Conservation (phyloP, 768 basidiomycete genomes). For the Mycena capillaripes region DNA sequence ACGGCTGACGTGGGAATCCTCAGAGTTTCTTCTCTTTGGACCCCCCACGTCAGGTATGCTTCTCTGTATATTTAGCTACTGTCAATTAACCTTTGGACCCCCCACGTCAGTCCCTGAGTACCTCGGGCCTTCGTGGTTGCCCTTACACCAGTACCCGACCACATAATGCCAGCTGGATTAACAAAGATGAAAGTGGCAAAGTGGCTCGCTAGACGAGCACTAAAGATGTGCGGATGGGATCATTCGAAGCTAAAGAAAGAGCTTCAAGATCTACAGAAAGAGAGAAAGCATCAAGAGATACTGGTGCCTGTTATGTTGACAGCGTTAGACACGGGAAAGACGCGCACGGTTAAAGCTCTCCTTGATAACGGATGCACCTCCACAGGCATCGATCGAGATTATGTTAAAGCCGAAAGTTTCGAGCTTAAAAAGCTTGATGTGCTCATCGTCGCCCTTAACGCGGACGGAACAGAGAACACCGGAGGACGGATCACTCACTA, state of each 20-base stretch:
- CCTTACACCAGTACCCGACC: no score
- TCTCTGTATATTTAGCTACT: no score
- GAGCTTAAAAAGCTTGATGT: constrained; percentile 5
- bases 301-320: background rate
- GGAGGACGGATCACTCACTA: background rate
- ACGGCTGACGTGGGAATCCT: no score
- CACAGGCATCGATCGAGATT: constrained; percentile 20
- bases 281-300: background rate
- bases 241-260: background rate
- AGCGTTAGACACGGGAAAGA: constrained; percentile 5
- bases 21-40: no score
- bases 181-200: background rate
- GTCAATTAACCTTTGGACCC: no score
- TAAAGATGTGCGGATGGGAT: background rate
- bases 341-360: background rate
- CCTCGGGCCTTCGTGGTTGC: no score
- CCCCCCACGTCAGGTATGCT: no score
- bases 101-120: no score
- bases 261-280: background rate
- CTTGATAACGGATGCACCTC: constrained; percentile 19
- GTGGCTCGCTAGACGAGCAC: background rate
- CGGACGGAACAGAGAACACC: constrained; percentile 1
- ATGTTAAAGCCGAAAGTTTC: constrained; percentile 8
- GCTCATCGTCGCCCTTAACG: background rate
- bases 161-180: no score